A percentile compares a stretch with the other conserved stretches of the same genome.
These are phyloP conservation scores for Cryphonectria radicalis DNA, from an alignment of 2,329 filamentous ascomycete genomes.

Conservation along the genomic window DNA sequence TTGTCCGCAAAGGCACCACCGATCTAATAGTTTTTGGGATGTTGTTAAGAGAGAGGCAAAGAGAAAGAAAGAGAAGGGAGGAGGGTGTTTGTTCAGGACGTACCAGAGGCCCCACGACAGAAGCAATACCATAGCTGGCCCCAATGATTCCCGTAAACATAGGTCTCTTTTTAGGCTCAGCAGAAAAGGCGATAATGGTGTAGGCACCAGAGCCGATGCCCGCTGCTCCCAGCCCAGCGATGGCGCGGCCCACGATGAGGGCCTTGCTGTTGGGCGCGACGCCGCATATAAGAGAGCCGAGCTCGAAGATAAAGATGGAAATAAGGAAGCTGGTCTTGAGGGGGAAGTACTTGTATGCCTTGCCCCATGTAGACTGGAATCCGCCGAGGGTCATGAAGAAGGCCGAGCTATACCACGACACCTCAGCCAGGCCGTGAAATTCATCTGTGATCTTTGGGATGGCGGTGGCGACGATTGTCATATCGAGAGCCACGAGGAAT, in stretches of 20 bases:
- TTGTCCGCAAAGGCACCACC: conserved; percentile 36
- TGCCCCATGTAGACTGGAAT: conserved; percentile 35
- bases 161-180: conserved; percentile 31
- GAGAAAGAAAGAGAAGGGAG: conserved; percentile 11
- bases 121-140: conserved; percentile 30
- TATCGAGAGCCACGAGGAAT: conserved; percentile 55
- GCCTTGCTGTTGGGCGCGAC: conserved; percentile 36
- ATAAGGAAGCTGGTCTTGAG: conserved; percentile 45
- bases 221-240: conserved; percentile 28
- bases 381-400: conserved; percentile 41
- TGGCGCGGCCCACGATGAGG: conserved; percentile 32
- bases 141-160: conserved; percentile 31
- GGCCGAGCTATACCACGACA: conserved; percentile 53
- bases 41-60: too few relatives aligned
- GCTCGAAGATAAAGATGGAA: conserved; percentile 47
- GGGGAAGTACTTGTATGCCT: conserved; percentile 45
- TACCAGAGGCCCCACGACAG: conserved; percentile 35
- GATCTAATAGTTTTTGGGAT: not conserved
- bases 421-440: conserved; percentile 42
- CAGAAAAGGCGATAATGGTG: conserved; percentile 33
- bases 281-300: conserved; percentile 50
- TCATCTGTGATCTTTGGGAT: conserved; percentile 43
- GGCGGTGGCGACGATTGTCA: conserved; percentile 49
- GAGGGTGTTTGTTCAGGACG: not conserved
- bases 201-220: conserved; percentile 29